Evolutionary conservation across 1,284 basidiomycete species (phyloP).

Genomic region (Fomitiporia mediterranea): DNA sequence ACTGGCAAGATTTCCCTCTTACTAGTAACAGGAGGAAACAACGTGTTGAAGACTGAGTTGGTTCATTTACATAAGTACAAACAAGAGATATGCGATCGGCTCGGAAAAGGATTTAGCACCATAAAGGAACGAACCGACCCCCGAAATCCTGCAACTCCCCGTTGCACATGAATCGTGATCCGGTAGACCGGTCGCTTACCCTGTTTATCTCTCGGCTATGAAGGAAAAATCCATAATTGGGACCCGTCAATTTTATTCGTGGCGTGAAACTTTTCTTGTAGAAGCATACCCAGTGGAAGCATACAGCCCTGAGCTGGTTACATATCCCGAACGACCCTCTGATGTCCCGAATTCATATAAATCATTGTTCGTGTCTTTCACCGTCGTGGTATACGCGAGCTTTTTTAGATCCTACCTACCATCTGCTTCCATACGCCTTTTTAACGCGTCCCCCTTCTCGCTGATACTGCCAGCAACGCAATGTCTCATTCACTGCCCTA

Average conservation of each 20-base stretch:
- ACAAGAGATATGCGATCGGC: conserved; percentile 2
- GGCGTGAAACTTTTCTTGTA: conserved; percentile 10
- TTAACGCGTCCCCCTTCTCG: background rate
- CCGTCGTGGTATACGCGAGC: conserved; percentile 1
- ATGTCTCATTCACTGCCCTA: conserved; percentile 17
- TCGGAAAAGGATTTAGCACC: conserved; percentile 6
- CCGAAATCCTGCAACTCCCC: conserved; percentile 8
- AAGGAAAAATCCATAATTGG: conserved; percentile 2
- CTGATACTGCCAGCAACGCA: background rate
- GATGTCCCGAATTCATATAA: conserved; percentile 14
- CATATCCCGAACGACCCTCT: conserved; percentile 15
- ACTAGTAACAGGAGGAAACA: conserved; percentile 9
- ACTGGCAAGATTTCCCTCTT: background rate
- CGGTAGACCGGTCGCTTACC: conserved; percentile 10
- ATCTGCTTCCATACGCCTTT: background rate
- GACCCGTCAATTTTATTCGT: conserved; percentile 3
- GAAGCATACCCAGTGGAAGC: conserved; percentile 7
- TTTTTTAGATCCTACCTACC: conserved; percentile 10
- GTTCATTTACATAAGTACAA: conserved; percentile 13
- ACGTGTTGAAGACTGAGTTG: background rate
- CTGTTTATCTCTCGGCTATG: background rate
- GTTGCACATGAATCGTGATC: conserved; percentile 7
- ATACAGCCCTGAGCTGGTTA: conserved; percentile 17
- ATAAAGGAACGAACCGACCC: conserved; percentile 5
- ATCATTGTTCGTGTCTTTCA: conserved; percentile 1